Conservation (phyloP, 106 monocot species). For the Dioscorea zingiberensis region DNA sequence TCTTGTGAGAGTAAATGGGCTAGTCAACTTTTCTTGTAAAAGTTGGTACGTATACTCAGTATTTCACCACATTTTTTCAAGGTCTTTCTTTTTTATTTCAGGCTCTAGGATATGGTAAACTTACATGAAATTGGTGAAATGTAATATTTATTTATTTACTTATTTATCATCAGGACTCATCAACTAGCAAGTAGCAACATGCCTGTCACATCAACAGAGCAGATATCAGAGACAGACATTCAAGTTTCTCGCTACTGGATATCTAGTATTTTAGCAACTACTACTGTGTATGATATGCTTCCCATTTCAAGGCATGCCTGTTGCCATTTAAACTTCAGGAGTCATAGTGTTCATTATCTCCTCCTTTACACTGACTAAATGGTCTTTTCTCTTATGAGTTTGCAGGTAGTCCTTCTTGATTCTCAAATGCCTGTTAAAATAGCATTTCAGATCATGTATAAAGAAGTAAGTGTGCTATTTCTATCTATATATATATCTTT, state of each 20-base stretch:
- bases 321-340: neutral
- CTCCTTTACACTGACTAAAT: neutral
- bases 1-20: too few relatives aligned
- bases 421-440: slow-evolving; percentile 15
- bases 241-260: slow-evolving; percentile 6
- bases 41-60: neutral
- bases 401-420: slow-evolving; percentile 18
- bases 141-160: neutral
- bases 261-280: slow-evolving; percentile 5
- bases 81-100: neutral
- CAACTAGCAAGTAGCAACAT: neutral
- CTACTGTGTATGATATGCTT: slow-evolving; percentile 20
- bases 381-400: neutral
- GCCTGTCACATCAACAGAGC: neutral
- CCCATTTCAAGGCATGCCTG: slow-evolving; percentile 15
- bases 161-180: neutral
- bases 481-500: too few relatives aligned
- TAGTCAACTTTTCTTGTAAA: too few relatives aligned
- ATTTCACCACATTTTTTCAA: neutral
- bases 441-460: slow-evolving; percentile 24
- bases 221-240: slow-evolving; percentile 3
- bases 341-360: neutral
- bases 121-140: too few relatives aligned
- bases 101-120: too few relatives aligned
- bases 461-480: slow-evolving; percentile 8